A percentile compares a stretch with the other conserved stretches of the same genome.
Conservation (phyloP, 805 yeast genomes). For the Lachancea meyersii region DNA sequence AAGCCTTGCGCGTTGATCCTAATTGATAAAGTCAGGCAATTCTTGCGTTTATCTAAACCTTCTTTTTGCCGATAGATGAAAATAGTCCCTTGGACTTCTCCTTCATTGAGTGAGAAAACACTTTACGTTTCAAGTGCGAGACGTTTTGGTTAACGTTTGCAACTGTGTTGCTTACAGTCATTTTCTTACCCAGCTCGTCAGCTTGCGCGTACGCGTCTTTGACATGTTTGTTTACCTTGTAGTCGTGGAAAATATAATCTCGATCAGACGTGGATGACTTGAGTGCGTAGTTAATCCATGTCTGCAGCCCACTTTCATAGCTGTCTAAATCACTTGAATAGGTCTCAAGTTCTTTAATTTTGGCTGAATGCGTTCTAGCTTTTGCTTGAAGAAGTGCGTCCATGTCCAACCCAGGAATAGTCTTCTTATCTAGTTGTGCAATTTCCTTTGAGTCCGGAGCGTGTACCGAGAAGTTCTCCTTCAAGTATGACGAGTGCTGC, state of each 20-base stretch:
- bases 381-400: conserved; percentile 34
- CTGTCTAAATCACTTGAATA: conserved; percentile 36
- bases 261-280: conserved; percentile 29
- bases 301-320: conserved; percentile 51
- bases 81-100: conserved; percentile 48
- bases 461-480: conserved; percentile 10
- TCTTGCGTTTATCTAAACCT: conserved; percentile 33
- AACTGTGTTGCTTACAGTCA: conserved; percentile 37
- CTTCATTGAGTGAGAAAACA: conserved; percentile 46
- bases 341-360: conserved; percentile 22
- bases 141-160: conserved; percentile 42
- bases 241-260: conserved; percentile 32
- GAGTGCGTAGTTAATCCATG: conserved; percentile 43
- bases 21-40: too few relatives aligned
- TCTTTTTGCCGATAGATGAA: conserved; percentile 49
- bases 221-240: conserved; percentile 46
- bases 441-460: conserved; percentile 18
- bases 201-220: conserved; percentile 63
- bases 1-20: too few relatives aligned
- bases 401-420: conserved; percentile 38
- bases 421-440: conserved; percentile 34
- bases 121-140: conserved; percentile 44
- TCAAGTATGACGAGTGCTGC: conserved; percentile 4
- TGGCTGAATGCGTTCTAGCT: conserved; percentile 15
- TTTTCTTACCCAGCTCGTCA: conserved; percentile 35